Evolutionary conservation across 2,329 filamentous ascomycete species (phyloP), one percentile per base, ranked within the genome.

Genomic region (Colletotrichum tropicicola): DNA sequence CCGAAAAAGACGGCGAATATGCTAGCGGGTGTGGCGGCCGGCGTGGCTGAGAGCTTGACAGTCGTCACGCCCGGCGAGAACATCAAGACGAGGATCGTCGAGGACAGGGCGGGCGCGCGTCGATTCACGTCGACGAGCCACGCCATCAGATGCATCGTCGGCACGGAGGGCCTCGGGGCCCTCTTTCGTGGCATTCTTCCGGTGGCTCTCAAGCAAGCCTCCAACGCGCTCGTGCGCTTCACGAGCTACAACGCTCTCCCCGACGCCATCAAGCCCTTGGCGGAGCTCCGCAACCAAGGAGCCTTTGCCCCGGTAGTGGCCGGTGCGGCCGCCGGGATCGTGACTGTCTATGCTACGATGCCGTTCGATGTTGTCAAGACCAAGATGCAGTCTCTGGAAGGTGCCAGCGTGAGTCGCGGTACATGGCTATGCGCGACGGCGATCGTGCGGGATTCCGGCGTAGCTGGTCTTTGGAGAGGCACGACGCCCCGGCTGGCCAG

Each of bases 21-120:
- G 17, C 51, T 71, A 0, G 65, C 73, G 0, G 72, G 71, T 6
- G 47, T 74, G 0, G 66, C 62, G 15, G 72, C 70, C 1, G 71
- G 72, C 0, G 43, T 70, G 2, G 55, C 65, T 0, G 71, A 73
- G 47, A 70, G 67, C 13, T 41, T 73, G 3, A 54, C 68, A 4
- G 70, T 74, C 15, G 71, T 74, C 13, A 72, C 71, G 19, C 71
- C 73, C 12, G 71, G 71, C 6, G 71, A 74, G 52, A 71, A 70
- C 35, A 48, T 73, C 49, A 73, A 74, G 48, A 74, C 70, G 5
- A 66, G 70, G 23, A 63, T 72, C 15, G 66, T 74, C 15, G 65
- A 74, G 25, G 71, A 73, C 30, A 53, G 66, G 15, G 69, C 67
- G 10, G 65, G 69, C 9, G 49, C 48, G 12, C 37, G 47, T 3